phyloP scores from a whole-genome alignment of 192 early-diverging fungal species.

The Chytriomyces sp. region DNA sequence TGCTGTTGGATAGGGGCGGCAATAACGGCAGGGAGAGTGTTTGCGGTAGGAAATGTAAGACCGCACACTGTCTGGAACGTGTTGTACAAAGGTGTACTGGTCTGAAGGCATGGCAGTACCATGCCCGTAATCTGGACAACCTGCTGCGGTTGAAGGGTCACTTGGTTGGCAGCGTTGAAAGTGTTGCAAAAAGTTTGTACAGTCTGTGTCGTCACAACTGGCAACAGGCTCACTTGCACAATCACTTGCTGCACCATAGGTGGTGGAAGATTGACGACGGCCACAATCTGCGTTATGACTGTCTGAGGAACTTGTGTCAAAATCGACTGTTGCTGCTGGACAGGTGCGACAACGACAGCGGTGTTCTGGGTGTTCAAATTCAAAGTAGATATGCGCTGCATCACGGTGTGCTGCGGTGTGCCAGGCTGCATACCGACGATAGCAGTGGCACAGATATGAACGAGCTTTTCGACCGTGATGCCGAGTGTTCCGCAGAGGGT shows the following conservation, averaged over 20 bases:
- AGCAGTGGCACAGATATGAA: background rate
- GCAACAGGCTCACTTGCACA: background rate
- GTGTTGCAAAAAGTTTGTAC: background rate
- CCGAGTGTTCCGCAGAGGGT: too few relatives aligned
- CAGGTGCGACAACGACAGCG: too few relatives aligned
- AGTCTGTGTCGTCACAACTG: background rate
- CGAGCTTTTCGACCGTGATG: background rate
- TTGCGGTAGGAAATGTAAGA: background rate
- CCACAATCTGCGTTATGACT: background rate
- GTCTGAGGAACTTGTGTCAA: background rate
- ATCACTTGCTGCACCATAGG: background rate
- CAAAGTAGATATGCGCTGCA: too few relatives aligned
- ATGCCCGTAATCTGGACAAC: background rate
- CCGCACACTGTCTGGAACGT: background rate
- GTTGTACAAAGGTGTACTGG: background rate
- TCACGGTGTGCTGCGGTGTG: too few relatives aligned
- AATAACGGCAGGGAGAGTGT: background rate
- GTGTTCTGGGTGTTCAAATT: too few relatives aligned
- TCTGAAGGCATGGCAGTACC: background rate
- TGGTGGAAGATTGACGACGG: background rate
- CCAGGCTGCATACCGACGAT: too few relatives aligned
- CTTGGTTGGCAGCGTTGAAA: background rate
- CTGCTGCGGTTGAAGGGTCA: background rate
- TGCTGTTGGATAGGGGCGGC: background rate
- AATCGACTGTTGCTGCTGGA: too few relatives aligned